Evolutionary conservation across 495 filamentous ascomycete genomes (phyloP).

Genomic region (Aspergillus ostianus): DNA sequence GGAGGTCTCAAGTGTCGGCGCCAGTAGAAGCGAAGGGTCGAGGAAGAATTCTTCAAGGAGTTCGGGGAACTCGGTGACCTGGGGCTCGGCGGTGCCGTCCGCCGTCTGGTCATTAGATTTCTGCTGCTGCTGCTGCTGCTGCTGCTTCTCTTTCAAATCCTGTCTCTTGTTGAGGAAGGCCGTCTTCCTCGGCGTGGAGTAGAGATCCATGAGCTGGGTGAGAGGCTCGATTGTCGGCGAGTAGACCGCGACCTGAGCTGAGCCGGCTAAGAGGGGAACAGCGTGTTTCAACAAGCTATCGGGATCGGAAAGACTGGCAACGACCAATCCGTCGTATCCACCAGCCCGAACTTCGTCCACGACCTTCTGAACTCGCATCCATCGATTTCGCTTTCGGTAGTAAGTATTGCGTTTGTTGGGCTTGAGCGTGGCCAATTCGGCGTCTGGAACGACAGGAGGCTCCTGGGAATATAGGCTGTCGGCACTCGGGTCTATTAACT

Average conservation of each 20-base stretch:
- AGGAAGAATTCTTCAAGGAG: slow-evolving; percentile 72
- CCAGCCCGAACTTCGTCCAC: slow-evolving; percentile 73
- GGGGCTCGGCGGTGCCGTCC: slow-evolving; percentile 23
- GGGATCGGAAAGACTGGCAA: slow-evolving; percentile 78
- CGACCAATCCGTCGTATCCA: slow-evolving; percentile 76
- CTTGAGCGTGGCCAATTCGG: slow-evolving; percentile 64
- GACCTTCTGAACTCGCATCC: slow-evolving; percentile 61
- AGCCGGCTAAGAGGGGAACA: slow-evolving; percentile 78
- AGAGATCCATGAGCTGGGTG: slow-evolving; percentile 70
- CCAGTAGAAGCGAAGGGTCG: slow-evolving; percentile 79
- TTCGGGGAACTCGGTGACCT: slow-evolving; percentile 42
- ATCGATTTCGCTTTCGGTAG: slow-evolving; percentile 83
- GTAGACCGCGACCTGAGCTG: slow-evolving; percentile 82
- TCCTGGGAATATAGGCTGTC: slow-evolving; percentile 69
- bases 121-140: slow-evolving; percentile 14
- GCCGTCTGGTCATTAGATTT: slow-evolving; percentile 16
- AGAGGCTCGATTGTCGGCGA: slow-evolving; percentile 75
- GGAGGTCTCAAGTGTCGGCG: slow-evolving; percentile 74
- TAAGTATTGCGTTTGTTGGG: slow-evolving; percentile 74
- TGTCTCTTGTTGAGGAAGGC: slow-evolving; percentile 59
- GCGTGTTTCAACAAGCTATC: slow-evolving; percentile 67
- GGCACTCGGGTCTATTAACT: slow-evolving; percentile 69
- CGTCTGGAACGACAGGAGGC: slow-evolving; percentile 50
- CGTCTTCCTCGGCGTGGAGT: slow-evolving; percentile 69
- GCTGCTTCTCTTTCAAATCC: slow-evolving; percentile 30